phyloP scores from a whole-genome alignment of 2,329 filamentous ascomycete species.

The Cadophora sp. region DNA sequence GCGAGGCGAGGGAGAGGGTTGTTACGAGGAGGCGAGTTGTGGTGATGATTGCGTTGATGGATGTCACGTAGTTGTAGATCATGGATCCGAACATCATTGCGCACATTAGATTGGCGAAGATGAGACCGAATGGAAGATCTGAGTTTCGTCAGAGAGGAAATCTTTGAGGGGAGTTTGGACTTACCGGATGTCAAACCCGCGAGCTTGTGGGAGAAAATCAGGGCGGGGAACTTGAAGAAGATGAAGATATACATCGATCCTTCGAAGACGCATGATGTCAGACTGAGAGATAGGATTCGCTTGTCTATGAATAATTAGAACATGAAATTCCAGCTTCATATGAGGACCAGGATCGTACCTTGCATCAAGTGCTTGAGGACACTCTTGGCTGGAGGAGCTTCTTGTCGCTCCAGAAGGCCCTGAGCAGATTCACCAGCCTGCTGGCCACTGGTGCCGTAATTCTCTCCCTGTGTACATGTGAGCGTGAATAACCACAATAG shows the following conservation, averaged over 20 bases:
- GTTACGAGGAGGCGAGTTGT: constrained; percentile 44
- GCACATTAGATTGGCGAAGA: constrained; percentile 64
- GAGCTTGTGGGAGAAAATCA: constrained; percentile 51
- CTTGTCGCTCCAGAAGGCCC: constrained; percentile 14
- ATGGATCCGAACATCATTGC: constrained; percentile 64
- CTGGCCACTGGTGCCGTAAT: constrained; percentile 50
- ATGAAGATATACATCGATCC: constrained; percentile 67
- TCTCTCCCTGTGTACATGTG: constrained; percentile 50
- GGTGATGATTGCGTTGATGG: constrained; percentile 19
- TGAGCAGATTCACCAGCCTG: constrained; percentile 15
- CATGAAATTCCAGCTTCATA: neutral
- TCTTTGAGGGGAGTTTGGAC: neutral
- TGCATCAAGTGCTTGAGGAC: constrained; percentile 26
- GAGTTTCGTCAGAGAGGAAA: neutral
- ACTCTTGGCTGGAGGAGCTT: constrained; percentile 26
- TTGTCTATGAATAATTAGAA: constrained; percentile 46
- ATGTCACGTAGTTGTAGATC: constrained; percentile 50
- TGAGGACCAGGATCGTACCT: constrained; percentile 10
- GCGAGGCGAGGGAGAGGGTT: constrained; percentile 47
- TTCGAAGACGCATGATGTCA: constrained; percentile 63
- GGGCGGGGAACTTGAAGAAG: constrained; percentile 64
- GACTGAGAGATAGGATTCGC: constrained; percentile 55
- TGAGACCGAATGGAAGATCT: constrained; percentile 53
- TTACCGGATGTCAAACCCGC: constrained; percentile 49
- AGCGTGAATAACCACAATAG: neutral